Evolutionary conservation across 1,139 yeast genomes (phyloP).

Genomic region (Magnusiomyces fungicola): DNA sequence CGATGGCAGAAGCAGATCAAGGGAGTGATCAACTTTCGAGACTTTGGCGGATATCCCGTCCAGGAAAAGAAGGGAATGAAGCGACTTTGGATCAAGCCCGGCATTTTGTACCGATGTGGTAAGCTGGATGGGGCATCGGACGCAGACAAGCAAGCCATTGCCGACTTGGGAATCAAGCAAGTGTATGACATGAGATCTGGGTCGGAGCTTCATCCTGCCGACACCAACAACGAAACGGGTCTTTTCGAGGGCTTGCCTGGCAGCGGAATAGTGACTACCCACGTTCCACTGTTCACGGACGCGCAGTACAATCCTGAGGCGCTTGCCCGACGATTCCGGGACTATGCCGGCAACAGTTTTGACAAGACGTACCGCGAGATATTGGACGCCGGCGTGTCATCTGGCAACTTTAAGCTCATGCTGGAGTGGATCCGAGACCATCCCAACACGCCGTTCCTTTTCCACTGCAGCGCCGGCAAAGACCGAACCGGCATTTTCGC

Average conservation of each 20-base stretch:
- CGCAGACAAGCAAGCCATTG: conserved; percentile 26
- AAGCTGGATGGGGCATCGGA: conserved; percentile 18
- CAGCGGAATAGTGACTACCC: conserved; percentile 43
- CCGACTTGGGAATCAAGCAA: conserved; percentile 43
- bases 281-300: conserved; percentile 53
- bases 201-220: conserved; percentile 48
- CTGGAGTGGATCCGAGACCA: conserved; percentile 50
- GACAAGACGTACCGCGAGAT: conserved; percentile 57
- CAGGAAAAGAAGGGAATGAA: conserved; percentile 17
- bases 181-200: conserved; percentile 66
- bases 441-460: conserved; percentile 45
- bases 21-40: conserved; percentile 70
- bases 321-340: conserved; percentile 50
- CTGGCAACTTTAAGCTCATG: conserved; percentile 30
- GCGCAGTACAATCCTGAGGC: conserved; percentile 61
- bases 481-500: conserved; percentile 76
- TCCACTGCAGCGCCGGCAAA: conserved; percentile 83
- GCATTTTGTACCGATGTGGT: conserved; percentile 57
- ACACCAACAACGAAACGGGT: not conserved
- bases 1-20: conserved; percentile 8
- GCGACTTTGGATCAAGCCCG: conserved; percentile 41
- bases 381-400: conserved; percentile 29
- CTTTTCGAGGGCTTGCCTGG: conserved; percentile 23
- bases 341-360: conserved; percentile 57
- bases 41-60: conserved; percentile 68